phyloP scores from a whole-genome alignment of 257 asterid genomes.

The Solanum peruvianum region DNA sequence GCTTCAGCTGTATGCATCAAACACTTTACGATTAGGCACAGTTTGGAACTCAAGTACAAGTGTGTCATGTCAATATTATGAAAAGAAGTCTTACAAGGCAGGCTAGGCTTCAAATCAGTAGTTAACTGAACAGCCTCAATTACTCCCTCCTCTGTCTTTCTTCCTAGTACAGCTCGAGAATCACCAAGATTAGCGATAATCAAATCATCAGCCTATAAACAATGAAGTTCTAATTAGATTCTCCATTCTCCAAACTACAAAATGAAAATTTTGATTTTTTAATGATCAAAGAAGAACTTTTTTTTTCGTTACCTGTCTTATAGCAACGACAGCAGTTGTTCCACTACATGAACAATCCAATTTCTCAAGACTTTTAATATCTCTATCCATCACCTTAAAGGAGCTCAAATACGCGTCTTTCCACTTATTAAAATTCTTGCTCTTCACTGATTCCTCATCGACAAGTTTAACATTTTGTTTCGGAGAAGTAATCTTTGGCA shows the following conservation, averaged over 20 bases:
- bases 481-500: conserved; percentile 15
- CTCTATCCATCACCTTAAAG: conserved; percentile 58
- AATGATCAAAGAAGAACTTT: neutral
- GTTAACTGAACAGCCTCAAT: conserved; percentile 51
- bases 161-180: conserved; percentile 69
- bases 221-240: neutral
- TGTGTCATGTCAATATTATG: neutral
- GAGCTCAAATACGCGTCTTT: conserved; percentile 51
- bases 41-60: neutral
- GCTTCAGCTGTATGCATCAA: conserved; percentile 54
- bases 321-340: conserved; percentile 47
- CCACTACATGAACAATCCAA: conserved; percentile 71
- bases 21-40: neutral
- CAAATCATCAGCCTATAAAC: conserved; percentile 50
- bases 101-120: conserved; percentile 72
- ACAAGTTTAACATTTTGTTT: neutral
- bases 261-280: neutral
- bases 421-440: conserved; percentile 41
- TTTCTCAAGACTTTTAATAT: conserved; percentile 34
- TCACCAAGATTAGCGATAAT: conserved; percentile 81
- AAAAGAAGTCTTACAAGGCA: conserved; percentile 35
- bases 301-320: conserved; percentile 46
- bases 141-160: conserved; percentile 29
- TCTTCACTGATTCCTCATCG: conserved; percentile 11
- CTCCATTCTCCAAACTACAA: neutral